A percentile compares a stretch with the other conserved stretches of the same genome.
Evolutionary conservation across 2,329 filamentous ascomycete species (phyloP).

Genomic region (Corynespora cassiicola): DNA sequence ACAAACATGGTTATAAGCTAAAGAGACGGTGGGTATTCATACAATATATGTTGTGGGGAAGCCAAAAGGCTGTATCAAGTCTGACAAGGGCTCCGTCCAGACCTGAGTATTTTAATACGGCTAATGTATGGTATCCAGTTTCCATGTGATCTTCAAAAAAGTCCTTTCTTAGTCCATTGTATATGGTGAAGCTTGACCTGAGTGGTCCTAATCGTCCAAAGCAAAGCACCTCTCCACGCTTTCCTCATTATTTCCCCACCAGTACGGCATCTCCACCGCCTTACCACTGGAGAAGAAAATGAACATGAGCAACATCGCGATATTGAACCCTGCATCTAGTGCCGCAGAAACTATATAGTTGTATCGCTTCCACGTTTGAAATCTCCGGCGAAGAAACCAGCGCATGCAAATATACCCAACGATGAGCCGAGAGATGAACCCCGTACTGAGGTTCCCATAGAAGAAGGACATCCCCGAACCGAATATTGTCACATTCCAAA

Average conservation of each 20-base stretch:
- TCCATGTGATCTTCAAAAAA: too few species aligned
- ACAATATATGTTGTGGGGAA: too few species aligned
- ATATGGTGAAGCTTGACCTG: too few species aligned
- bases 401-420: conserved; percentile 68
- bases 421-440: conserved; percentile 62
- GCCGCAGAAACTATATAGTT: conserved; percentile 68
- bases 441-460: conserved; percentile 68
- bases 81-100: too few species aligned
- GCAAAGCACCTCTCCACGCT: conserved; percentile 67
- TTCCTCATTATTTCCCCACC: conserved; percentile 67
- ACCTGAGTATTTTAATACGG: too few species aligned
- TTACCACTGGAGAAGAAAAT: conserved; percentile 64
- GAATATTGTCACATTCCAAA: conserved; percentile 69
- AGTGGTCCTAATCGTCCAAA: conserved; percentile 37
- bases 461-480: conserved; percentile 62
- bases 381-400: conserved; percentile 62
- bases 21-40: too few species aligned
- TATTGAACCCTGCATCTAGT: conserved; percentile 68
- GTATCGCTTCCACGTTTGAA: conserved; percentile 65
- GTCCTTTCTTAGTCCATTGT: too few species aligned
- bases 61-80: too few species aligned
- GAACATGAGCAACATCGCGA: conserved; percentile 68
- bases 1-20: too few species aligned
- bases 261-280: conserved; percentile 65
- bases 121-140: too few species aligned